Base-by-base conservation (phyloP, 164 flowering plant genomes). In the Houttuynia cordata region DNA sequence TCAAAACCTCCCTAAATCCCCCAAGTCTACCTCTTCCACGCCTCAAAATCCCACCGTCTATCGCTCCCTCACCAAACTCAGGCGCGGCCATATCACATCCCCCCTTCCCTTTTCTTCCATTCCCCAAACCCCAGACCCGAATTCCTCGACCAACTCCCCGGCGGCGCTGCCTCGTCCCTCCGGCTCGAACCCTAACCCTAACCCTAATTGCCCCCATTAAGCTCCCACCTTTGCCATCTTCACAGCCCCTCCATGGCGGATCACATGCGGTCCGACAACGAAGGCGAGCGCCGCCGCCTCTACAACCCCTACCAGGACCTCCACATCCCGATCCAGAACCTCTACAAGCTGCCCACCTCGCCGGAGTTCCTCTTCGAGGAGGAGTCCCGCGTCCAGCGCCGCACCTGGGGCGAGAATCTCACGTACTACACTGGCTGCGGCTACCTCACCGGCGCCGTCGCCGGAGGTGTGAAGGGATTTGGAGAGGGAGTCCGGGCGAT, bases 381-480 rank as follows among this genome's bases (percentile, higher is more conserved):
- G 63, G 97, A 91, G 58, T 62, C 94, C 64, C 18, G 68, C 40
- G 77, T 62, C 7, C 84, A 80, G 57, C 85, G 90, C 69, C 83
- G 97, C 14, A 83, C 96, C 0, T 91, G 96, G 96, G 90, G 97
- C 19, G 96, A 91, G 49, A 88, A 88, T 56, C 80, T 91, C 42
- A 86, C 93, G 56, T 91, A 79, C 72, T 88, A 86, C 76, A 91
- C 97, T 53, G 97, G 97, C n/a, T 66, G 71, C 57, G 83, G 81
- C 20, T 91, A 88, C 67, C 79, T 83, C 41, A 66, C 73, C 51
- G 97, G 94, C 2, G 74, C 96, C 25, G 23, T 75, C 7, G 23
- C 62, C 61, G 97, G 97, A 19, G 91, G 80, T 39, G 75, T 72
- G 17, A 71, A 74, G 63, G 97, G 97, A 0, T 51, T 81, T 9